Evolutionary conservation across 257 asterid species (phyloP).

Genomic region (Solanum pennellii): DNA sequence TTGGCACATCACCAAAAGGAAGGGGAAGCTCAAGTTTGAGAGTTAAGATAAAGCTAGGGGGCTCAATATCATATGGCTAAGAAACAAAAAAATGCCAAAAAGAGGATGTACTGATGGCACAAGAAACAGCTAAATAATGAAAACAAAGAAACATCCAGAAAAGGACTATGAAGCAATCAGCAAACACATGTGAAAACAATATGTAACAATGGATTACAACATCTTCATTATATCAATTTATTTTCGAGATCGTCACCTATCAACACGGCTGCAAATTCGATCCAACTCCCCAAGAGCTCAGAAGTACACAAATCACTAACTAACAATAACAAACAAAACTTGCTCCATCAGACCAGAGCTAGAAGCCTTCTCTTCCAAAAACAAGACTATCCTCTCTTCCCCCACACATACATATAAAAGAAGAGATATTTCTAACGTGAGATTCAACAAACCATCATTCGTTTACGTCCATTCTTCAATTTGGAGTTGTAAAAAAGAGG

Average conservation of each 20-base stretch:
- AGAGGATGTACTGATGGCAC: background rate
- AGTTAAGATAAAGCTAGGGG: background rate
- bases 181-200: background rate
- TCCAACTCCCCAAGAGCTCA: background rate
- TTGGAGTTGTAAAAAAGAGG: background rate
- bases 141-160: background rate
- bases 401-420: background rate
- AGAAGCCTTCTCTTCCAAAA: background rate
- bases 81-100: background rate
- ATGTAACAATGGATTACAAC: background rate
- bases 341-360: background rate
- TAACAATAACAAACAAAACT: background rate
- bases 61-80: background rate
- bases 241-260: background rate
- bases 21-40: background rate
- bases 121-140: background rate
- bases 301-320: background rate
- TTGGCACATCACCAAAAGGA: background rate
- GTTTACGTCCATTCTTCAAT: background rate
- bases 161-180: background rate
- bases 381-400: background rate
- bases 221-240: background rate
- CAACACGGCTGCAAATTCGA: background rate
- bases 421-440: background rate
- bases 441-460: background rate